phyloP scores from a whole-genome alignment of 208 protist species.

The Trichomonas tenax region DNA sequence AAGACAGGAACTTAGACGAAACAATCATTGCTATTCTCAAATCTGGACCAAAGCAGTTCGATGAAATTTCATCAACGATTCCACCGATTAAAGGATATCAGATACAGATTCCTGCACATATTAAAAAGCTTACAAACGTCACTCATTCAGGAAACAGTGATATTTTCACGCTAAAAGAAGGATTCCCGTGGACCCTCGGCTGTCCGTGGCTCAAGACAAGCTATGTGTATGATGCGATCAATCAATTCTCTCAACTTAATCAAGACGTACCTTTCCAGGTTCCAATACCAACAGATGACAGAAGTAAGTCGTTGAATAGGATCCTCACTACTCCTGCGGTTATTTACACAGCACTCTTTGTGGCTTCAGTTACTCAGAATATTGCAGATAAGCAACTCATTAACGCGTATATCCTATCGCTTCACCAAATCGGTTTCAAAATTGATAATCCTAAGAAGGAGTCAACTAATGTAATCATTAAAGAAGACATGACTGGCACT shows the following conservation, averaged over 20 bases:
- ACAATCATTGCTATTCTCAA: not conserved
- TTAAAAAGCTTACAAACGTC: not conserved
- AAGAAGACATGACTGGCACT: not conserved
- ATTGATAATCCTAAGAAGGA: not conserved
- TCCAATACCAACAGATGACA: not conserved
- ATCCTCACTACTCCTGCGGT: not conserved
- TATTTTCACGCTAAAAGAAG: not conserved
- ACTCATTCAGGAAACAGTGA: not conserved
- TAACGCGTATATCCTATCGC: not conserved
- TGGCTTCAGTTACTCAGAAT: not conserved
- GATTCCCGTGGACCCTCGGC: not conserved
- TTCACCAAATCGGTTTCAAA: not conserved
- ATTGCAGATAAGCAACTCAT: not conserved
- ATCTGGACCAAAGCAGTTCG: not conserved
- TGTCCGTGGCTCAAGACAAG: not conserved
- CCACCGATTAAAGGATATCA: not conserved
- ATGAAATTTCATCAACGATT: not conserved
- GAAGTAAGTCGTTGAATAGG: not conserved
- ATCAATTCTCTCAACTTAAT: not conserved
- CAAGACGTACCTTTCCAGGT: not conserved
- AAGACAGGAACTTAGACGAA: not conserved
- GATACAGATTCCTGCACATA: not conserved
- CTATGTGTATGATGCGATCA: not conserved
- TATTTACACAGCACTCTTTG: not conserved
- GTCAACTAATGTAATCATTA: not conserved